Conservation (phyloP, 495 filamentous ascomycete genomes). For the Penicillium steckii region DNA sequence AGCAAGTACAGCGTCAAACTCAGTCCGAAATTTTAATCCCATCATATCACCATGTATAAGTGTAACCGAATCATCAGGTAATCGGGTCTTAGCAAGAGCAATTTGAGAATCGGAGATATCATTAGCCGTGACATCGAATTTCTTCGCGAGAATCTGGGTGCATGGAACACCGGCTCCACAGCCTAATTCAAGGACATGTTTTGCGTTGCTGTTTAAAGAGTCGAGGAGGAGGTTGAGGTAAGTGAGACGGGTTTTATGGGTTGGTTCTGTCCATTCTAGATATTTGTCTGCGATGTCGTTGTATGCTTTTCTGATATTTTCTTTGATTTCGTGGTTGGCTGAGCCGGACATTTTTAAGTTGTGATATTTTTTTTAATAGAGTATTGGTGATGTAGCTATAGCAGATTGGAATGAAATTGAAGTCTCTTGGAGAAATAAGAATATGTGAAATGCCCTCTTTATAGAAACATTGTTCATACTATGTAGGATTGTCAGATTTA, state of each 20-base stretch:
- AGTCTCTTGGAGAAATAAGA: no score
- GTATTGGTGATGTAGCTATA: not conserved
- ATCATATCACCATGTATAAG: slow-evolving; percentile 43
- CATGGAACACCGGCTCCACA: slow-evolving; percentile 40
- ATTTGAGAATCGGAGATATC: slow-evolving; percentile 41
- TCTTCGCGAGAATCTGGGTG: slow-evolving; percentile 26
- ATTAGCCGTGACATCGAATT: slow-evolving; percentile 30
- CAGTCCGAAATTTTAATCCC: slow-evolving; percentile 25
- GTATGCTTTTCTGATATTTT: slow-evolving; percentile 33
- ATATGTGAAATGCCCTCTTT: no score
- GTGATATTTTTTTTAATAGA: no score
- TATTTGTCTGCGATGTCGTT: slow-evolving; percentile 40
- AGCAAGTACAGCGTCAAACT: slow-evolving; percentile 39
- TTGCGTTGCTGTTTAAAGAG: slow-evolving; percentile 24
- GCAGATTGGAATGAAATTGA: no score
- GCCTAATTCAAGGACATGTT: slow-evolving; percentile 38
- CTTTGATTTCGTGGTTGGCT: slow-evolving; percentile 17
- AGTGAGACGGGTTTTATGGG: slow-evolving; percentile 25
- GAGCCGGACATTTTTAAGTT: no score
- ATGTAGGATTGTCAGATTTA: no score
- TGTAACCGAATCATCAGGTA: slow-evolving; percentile 6
- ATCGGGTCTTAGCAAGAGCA: slow-evolving; percentile 22
- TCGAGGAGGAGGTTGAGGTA: slow-evolving; percentile 28
- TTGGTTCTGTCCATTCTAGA: slow-evolving; percentile 32
- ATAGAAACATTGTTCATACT: no score